Percentiles rank a stretch among this genome's conserved stretches.
phyloP scores from a whole-genome alignment of 768 basidiomycete genomes.

The Vararia minispora region DNA sequence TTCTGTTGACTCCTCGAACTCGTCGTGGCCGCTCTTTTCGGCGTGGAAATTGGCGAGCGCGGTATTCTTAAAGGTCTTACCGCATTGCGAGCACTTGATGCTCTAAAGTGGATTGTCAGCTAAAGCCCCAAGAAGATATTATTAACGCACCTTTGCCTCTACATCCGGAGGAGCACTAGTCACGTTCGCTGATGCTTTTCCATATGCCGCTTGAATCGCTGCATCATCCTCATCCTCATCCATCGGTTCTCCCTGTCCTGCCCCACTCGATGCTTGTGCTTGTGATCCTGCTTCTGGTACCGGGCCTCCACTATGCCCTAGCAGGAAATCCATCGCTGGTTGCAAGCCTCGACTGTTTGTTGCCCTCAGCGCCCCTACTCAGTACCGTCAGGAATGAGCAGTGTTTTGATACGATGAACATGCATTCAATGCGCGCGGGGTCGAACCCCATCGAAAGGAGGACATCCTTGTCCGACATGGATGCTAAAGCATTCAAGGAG shows the following conservation, averaged over 20 bases:
- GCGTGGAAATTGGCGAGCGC: slow-evolving; percentile 89
- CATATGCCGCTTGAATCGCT: slow-evolving; percentile 40
- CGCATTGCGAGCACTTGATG: slow-evolving; percentile 76
- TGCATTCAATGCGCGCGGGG: slow-evolving; percentile 74
- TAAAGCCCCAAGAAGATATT: background rate
- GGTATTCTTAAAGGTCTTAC: slow-evolving; percentile 78
- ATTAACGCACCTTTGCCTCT: slow-evolving; percentile 51
- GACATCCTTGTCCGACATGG: slow-evolving; percentile 56
- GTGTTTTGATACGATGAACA: too few relatives aligned
- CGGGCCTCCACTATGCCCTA: slow-evolving; percentile 68
- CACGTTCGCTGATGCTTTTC: slow-evolving; percentile 27
- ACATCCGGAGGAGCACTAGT: slow-evolving; percentile 22
- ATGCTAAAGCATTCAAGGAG: too few relatives aligned
- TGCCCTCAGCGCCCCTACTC: slow-evolving; percentile 78
- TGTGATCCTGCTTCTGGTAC: slow-evolving; percentile 45
- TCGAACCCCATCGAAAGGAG: slow-evolving; percentile 86
- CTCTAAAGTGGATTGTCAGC: slow-evolving; percentile 32
- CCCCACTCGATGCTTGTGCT: slow-evolving; percentile 15
- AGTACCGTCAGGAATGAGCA: too few relatives aligned
- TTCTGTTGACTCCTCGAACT: slow-evolving; percentile 92
- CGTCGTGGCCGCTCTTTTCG: slow-evolving; percentile 89
- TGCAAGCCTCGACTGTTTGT: slow-evolving; percentile 80
- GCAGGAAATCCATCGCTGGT: slow-evolving; percentile 81
- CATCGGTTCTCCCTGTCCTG: slow-evolving; percentile 23
- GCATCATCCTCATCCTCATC: slow-evolving; percentile 65